These are phyloP conservation scores for Trametes cubensis DNA, from an alignment of 768 basidiomycete genomes.

Conservation along the genomic window DNA sequence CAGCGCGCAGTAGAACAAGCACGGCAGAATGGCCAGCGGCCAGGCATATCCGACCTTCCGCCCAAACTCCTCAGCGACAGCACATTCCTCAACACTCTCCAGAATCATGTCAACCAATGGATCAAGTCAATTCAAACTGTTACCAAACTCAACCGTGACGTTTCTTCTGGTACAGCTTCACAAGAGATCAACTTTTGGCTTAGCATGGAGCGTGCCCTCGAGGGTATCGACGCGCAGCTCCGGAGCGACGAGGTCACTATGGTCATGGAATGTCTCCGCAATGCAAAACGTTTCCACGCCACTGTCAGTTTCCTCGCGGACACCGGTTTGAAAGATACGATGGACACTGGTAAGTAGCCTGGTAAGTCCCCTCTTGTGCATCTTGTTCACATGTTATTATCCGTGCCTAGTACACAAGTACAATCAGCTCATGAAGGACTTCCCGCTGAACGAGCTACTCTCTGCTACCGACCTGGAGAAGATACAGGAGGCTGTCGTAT, in stretches of 20 bases:
- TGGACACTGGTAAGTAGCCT: constrained; percentile 68
- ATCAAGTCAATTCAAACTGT: constrained; percentile 97
- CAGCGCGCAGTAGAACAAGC: constrained; percentile 83
- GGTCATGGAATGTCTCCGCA: constrained; percentile 91
- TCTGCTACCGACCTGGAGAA: constrained; percentile 96
- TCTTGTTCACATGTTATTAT: background rate
- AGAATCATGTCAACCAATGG: constrained; percentile 94
- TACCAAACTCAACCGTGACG: constrained; percentile 93
- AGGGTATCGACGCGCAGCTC: constrained; percentile 90
- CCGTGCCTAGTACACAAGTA: constrained; percentile 83
- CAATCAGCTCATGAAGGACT: constrained; percentile 99
- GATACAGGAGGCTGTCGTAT: constrained; percentile 83
- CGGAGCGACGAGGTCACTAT: constrained; percentile 89
- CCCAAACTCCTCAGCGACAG: constrained; percentile 79
- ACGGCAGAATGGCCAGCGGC: constrained; percentile 57
- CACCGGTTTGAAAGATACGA: constrained; percentile 93
- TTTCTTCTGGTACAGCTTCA: constrained; percentile 91
- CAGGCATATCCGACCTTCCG: constrained; percentile 77
- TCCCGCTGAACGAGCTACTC: constrained; percentile 94
- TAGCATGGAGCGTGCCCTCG: constrained; percentile 89
- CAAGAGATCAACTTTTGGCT: constrained; percentile 99
- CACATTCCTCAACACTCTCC: constrained; percentile 89
- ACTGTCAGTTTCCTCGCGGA: constrained; percentile 98
- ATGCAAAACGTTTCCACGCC: constrained; percentile 95
- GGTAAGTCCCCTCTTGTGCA: background rate